These are phyloP conservation scores for Exobasidium rhododendri DNA, from an alignment of 1,284 basidiomycete genomes.

Conservation along the genomic window DNA sequence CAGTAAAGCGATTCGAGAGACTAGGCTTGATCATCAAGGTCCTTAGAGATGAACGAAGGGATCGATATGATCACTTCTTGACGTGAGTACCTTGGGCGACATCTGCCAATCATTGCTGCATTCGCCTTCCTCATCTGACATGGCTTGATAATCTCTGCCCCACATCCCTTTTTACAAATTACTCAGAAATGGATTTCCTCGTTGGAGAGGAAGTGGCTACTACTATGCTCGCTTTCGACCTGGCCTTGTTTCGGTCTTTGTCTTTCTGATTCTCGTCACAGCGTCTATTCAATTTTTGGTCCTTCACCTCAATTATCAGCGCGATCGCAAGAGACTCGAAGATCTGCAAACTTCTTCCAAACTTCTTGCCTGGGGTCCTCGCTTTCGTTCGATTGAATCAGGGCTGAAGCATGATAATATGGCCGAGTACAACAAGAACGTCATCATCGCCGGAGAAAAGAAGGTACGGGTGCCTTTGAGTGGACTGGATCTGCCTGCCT, in stretches of 20 bases:
- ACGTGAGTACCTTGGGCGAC: conserved; percentile 9
- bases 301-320: conserved; percentile 26
- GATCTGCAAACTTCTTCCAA: conserved; percentile 33
- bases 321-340: conserved; percentile 33
- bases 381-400: conserved; percentile 28
- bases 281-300: conserved; percentile 28
- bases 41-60: conserved; percentile 46
- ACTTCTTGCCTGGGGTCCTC: conserved; percentile 42
- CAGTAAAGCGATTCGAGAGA: conserved; percentile 46
- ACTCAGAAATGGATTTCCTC: conserved; percentile 43
- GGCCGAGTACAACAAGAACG: conserved; percentile 7
- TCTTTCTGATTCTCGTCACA: conserved; percentile 31
- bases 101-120: neutral
- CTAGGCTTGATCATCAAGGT: conserved; percentile 52
- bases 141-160: neutral
- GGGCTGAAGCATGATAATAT: conserved; percentile 6
- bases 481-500: conserved; percentile 31
- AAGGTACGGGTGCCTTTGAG: conserved; percentile 49
- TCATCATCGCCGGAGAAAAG: conserved; percentile 25
- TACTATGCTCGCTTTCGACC: conserved; percentile 49
- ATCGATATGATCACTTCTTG: conserved; percentile 52
- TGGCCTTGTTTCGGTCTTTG: conserved; percentile 31
- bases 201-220: conserved; percentile 49
- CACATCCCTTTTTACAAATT: neutral
- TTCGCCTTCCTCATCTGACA: neutral